phyloP scores from a whole-genome alignment of 176 grass and related monocot species.

The Triticum timopheevii region DNA sequence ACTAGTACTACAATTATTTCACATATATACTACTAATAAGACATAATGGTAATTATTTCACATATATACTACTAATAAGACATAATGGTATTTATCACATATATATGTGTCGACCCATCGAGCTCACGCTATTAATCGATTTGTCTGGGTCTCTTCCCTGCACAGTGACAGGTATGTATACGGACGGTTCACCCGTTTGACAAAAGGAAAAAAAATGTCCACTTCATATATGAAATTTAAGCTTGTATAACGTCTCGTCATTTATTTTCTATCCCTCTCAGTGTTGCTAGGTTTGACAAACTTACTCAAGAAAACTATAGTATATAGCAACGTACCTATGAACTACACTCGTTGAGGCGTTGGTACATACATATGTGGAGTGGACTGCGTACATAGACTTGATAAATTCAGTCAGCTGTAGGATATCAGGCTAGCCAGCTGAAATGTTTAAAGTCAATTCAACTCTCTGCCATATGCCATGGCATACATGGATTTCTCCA shows the following conservation, averaged over 20 bases:
- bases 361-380: not conserved
- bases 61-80: not conserved
- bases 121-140: conserved; percentile 10
- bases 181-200: conserved; percentile 44
- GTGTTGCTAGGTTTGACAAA: conserved; percentile 34
- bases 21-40: too few species aligned
- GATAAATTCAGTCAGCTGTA: conserved; percentile 11
- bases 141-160: conserved; percentile 23
- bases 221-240: conserved; percentile 6
- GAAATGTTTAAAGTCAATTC: conserved; percentile 42
- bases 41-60: too few species aligned
- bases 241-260: conserved; percentile 18
- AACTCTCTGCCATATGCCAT: conserved; percentile 5
- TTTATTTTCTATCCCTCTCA: conserved; percentile 29
- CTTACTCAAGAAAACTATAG: conserved; percentile 3
- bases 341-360: not conserved
- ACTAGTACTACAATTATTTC: too few species aligned
- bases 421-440: not conserved
- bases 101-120: not conserved
- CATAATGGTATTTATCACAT: not conserved
- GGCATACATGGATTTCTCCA: conserved; percentile 12
- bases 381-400: not conserved
- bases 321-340: not conserved
- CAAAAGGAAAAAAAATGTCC: not conserved
- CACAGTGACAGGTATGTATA: not conserved